Evolutionary conservation across 306 rosid species (phyloP).

Genomic region (Glycine soja): DNA sequence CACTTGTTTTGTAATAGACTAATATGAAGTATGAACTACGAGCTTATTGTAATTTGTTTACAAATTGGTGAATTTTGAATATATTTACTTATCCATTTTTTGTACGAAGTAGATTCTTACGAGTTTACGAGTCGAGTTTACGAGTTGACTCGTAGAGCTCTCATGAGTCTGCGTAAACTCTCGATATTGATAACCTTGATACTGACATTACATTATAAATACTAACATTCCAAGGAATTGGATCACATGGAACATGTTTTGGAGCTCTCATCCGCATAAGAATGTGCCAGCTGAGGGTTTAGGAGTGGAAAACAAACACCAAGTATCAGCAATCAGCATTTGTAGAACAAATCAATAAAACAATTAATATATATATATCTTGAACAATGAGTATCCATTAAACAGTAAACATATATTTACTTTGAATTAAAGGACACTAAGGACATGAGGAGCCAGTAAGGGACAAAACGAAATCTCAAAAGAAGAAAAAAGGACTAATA

Average conservation of each 20-base stretch:
- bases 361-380: conserved; percentile 6
- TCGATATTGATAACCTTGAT: too few relatives aligned
- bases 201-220: too few relatives aligned
- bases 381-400: conserved; percentile 37
- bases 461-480: conserved; percentile 24
- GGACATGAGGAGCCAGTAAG: conserved; percentile 9
- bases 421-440: background rate
- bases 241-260: conserved; percentile 74
- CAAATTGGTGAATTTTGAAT: too few relatives aligned
- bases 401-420: conserved; percentile 22
- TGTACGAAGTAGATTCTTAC: too few relatives aligned
- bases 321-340: conserved; percentile 41
- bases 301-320: conserved; percentile 47
- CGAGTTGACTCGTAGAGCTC: too few relatives aligned
- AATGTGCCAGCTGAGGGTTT: conserved; percentile 81
- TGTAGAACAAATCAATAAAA: background rate
- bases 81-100: too few relatives aligned
- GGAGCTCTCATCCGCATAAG: conserved; percentile 92
- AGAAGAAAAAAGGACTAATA: conserved; percentile 4
- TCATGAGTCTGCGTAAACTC: too few relatives aligned
- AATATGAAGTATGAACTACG: too few relatives aligned
- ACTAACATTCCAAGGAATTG: too few relatives aligned
- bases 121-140: too few relatives aligned
- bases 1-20: too few relatives aligned
- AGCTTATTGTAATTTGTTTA: too few relatives aligned